Base-by-base conservation (phyloP, 805 yeast species). In the Kazachstania viticola region DNA sequence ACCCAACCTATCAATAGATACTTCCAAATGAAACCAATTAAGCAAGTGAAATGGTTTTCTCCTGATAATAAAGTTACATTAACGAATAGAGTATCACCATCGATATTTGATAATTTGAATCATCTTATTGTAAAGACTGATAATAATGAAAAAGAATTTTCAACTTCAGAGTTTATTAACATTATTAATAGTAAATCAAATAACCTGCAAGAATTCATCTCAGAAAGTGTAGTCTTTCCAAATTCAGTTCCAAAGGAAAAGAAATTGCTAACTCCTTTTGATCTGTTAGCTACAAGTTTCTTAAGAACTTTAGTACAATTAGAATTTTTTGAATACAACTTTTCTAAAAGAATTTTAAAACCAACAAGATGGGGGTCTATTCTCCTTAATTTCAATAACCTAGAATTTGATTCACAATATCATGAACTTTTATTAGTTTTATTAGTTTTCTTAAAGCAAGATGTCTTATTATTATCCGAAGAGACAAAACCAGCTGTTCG, bases 1-100 rank as follows among this genome's bases (percentile, higher is more conserved):
- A 73, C 93, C 12, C 75, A 73, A 42, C 69, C 77, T 17, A 67
- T 85, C 44, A 77, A 83, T 40, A 75, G 97, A 50, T 88, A 82
- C 56, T 84, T 75, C 52, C 96, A 87, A 51, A 77, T 71, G 37
- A 80, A 78, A 49, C 73, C 68, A 34, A 65, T 82, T 24, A 59
- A 65, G 27, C 69, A 69, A 17, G 51, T 59, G 13, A 69, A 60
- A 37, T 78, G 79, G 78, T 78, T 63, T 58, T 66, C 73, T 40
- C 50, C 57, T 13, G 36, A 45, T 27, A 32, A 44, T 8, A 49
- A 55, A 15, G 42, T 57, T 16, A 66, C 64, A 32, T 49, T 79
- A 18, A 65, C 65, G 14, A 75, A 70, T 42, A 65, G 78, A 43
- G 45, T 68, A 28, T 57, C 65, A 4, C 79, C 81, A 6, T 65